These are phyloP conservation scores for Gossypium gossypioides DNA, from an alignment of 441 rosid genomes.

Conservation along the genomic window DNA sequence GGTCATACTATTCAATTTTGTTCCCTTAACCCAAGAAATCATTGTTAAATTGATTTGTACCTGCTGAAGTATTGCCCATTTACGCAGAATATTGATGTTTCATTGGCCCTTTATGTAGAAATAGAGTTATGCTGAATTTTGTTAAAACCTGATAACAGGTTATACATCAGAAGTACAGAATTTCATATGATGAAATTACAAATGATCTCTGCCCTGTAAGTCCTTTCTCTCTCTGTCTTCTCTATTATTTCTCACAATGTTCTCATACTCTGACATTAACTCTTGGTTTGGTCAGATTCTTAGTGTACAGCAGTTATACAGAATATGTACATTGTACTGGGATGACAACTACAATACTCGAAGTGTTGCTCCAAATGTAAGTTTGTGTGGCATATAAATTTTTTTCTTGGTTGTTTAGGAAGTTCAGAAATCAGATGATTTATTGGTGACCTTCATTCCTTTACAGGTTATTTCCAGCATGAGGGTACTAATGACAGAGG, in stretches of 20 bases:
- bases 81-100: not conserved
- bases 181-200: constrained; percentile 90
- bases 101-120: not conserved
- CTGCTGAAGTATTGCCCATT: not conserved
- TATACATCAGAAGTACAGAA: constrained; percentile 92
- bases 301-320: constrained; percentile 94
- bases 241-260: not conserved
- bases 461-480: constrained; percentile 88
- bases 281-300: constrained; percentile 54
- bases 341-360: constrained; percentile 97
- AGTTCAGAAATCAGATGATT: not conserved
- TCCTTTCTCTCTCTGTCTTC: constrained; percentile 13
- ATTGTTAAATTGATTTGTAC: not conserved
- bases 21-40: not conserved
- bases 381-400: constrained; percentile 16
- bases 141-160: constrained; percentile 42
- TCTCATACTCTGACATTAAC: constrained; percentile 8
- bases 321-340: constrained; percentile 91
- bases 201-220: constrained; percentile 92
- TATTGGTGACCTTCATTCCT: not conserved
- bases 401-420: not conserved
- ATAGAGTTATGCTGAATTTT: not conserved
- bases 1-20: not conserved
- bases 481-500: constrained; percentile 95
- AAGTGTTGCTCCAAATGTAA: constrained; percentile 86